These are phyloP conservation scores for Gaillardinia entomophila DNA, from an alignment of 805 yeast genomes.

Conservation along the genomic window DNA sequence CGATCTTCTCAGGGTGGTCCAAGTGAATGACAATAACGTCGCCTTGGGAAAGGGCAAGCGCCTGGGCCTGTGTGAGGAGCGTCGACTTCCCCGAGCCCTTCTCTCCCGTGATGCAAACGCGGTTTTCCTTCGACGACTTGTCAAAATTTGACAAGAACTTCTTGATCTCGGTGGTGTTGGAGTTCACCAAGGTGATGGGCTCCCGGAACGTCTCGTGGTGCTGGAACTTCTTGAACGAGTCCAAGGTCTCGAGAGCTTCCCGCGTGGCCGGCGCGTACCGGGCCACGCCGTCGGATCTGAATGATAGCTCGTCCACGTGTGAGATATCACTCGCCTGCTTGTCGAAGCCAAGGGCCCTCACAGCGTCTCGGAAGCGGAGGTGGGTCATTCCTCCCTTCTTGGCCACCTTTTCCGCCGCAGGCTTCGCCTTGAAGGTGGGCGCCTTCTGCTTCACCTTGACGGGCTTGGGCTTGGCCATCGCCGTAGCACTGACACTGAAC, in stretches of 20 bases:
- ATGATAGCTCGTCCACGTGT: too few species aligned
- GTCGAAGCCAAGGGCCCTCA: conserved; percentile 27
- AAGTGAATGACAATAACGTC: conserved; percentile 54
- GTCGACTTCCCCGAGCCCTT: conserved; percentile 80
- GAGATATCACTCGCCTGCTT: conserved; percentile 24
- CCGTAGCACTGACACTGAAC: background rate
- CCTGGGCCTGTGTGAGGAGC: conserved; percentile 62
- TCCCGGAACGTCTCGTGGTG: conserved; percentile 53
- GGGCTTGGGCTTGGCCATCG: background rate
- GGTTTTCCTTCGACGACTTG: conserved; percentile 35
- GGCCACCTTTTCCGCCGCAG: conserved; percentile 3
- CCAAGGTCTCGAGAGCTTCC: conserved; percentile 44
- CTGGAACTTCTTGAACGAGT: conserved; percentile 64
- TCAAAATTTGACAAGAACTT: conserved; percentile 14
- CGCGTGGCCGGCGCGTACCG: conserved; percentile 38
- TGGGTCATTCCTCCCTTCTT: conserved; percentile 40
- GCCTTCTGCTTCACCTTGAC: background rate
- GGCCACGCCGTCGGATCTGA: too few species aligned
- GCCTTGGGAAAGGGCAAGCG: conserved; percentile 37
- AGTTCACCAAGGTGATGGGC: conserved; percentile 56
- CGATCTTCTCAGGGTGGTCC: conserved; percentile 52
- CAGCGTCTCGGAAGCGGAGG: conserved; percentile 31
- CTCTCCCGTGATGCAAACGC: conserved; percentile 58
- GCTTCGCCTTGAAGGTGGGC: background rate
- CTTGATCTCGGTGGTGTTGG: conserved; percentile 38